These are phyloP conservation scores for Neoconidiobolus thromboides DNA, from an alignment of 371 early-diverging fungal genomes.

Conservation along the genomic window DNA sequence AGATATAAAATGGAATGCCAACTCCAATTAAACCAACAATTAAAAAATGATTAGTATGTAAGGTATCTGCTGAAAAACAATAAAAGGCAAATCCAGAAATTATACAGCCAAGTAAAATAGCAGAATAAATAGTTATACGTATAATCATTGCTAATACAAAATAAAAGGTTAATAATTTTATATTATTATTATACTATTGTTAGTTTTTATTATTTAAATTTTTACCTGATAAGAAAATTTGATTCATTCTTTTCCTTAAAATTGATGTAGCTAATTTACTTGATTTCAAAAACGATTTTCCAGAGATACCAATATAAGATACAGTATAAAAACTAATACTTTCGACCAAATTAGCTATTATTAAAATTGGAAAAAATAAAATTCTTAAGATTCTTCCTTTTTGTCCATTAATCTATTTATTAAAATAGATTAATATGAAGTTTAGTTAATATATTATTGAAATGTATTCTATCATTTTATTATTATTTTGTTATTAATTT, in stretches of 20 bases:
- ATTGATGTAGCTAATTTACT: not conserved
- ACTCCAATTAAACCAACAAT: not conserved
- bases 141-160: not conserved
- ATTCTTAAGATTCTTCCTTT: not conserved
- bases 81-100: conserved; percentile 1
- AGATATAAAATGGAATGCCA: not conserved
- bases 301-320: conserved; percentile 2
- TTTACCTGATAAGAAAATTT: too few relatives aligned
- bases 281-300: conserved; percentile 4
- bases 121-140: conserved; percentile 1
- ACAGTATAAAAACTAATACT: conserved; percentile 5
- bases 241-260: not conserved
- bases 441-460: not conserved
- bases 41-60: not conserved
- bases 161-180: too few relatives aligned
- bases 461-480: not conserved
- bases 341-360: not conserved
- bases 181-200: too few relatives aligned
- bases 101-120: not conserved
- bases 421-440: not conserved
- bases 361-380: not conserved
- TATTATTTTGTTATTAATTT: not conserved
- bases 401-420: not conserved
- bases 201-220: too few relatives aligned
- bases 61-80: not conserved